These are phyloP conservation scores for Plectosphaerella plurivora DNA, from an alignment of 2,329 filamentous ascomycete genomes.

Conservation along the genomic window DNA sequence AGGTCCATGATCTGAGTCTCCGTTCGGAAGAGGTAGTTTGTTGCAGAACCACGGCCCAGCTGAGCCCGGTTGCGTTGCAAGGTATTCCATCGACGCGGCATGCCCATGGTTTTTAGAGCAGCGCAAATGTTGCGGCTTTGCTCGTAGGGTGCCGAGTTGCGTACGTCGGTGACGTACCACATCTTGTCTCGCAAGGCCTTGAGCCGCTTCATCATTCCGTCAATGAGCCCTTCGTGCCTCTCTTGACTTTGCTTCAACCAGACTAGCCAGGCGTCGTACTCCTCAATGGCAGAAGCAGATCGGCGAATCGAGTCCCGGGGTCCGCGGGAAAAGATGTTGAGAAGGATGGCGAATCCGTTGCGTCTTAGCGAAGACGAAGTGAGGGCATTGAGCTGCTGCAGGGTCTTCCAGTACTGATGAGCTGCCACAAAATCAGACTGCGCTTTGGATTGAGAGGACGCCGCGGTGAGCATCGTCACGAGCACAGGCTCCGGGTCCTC, in stretches of 20 bases:
- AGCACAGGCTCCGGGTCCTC: slow-evolving; percentile 42
- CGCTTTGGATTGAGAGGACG: slow-evolving; percentile 70
- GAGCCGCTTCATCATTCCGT: slow-evolving; percentile 69
- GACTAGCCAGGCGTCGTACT: slow-evolving; percentile 77
- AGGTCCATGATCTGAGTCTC: slow-evolving; percentile 85
- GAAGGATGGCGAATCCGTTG: slow-evolving; percentile 65
- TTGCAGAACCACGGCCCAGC: slow-evolving; percentile 39
- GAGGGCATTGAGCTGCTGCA: slow-evolving; percentile 66
- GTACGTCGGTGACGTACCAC: slow-evolving; percentile 96
- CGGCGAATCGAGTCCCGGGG: slow-evolving; percentile 65
- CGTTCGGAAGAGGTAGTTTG: slow-evolving; percentile 70
- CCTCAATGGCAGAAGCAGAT: slow-evolving; percentile 68
- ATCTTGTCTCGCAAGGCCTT: slow-evolving; percentile 86
- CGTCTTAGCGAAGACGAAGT: slow-evolving; percentile 57
- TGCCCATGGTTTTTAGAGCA: slow-evolving; percentile 86
- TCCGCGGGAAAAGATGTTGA: slow-evolving; percentile 70
- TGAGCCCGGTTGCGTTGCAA: slow-evolving; percentile 46
- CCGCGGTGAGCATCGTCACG: slow-evolving; percentile 70
- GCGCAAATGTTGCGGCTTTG: slow-evolving; percentile 81
- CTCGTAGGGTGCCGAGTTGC: slow-evolving; percentile 83
- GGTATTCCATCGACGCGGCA: slow-evolving; percentile 51
- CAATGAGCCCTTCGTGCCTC: slow-evolving; percentile 68
- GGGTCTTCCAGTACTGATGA: slow-evolving; percentile 79
- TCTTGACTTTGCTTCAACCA: slow-evolving; percentile 81
- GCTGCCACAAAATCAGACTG: slow-evolving; percentile 80